Base-by-base conservation (phyloP, 1,284 basidiomycete genomes). In the Vanrija pseudolonga region DNA sequence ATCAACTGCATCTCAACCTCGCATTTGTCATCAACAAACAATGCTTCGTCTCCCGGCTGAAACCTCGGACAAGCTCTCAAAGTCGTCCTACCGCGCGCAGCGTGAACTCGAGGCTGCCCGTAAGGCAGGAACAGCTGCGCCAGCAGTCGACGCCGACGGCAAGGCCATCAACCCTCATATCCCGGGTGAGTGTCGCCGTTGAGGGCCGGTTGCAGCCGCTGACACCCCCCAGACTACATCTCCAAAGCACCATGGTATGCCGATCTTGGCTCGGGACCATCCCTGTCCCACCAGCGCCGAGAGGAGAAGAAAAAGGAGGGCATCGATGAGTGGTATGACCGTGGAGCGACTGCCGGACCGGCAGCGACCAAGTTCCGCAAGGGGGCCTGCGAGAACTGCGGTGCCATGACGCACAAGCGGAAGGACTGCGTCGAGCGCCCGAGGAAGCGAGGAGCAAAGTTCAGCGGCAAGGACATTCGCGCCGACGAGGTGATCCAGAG, bases 231-330 rank as follows among this genome's bases (percentile, higher is more conserved):
- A 89, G 90, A 93, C 76, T 92, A 92, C 68, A 92, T 92, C 65
- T 88, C 90, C 6, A 91, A 97, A 77, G 95, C 92, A 17, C 96
- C 96, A 61, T 99, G 96, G 96, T 99, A 98, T 76, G 84, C 97
- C 67, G 89, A 94, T 76, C 37, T 51, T 50, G 89, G 85, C 37
- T 90, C 89, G 45, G 88, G 84, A 39, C 90, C 93, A 2, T 91
- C 92, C 9, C 83, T 99, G 52, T 89, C 85, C 69, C 95, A 98
- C 81, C 96, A 98, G 78, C 84, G 82, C n/a, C 53, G 57, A 44
- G 61, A 73, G 24, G 80, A 85, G 12, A 84, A 86, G 47, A 79
- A 82, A 47, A 74, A 83, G 14, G 80, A 82, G 63, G 88, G 88
- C 71, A 85, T 96, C 61, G 85, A 92, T 68, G 84, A 86, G 60